phyloP scores from a whole-genome alignment of 768 basidiomycete species.

The Russula abietina region DNA sequence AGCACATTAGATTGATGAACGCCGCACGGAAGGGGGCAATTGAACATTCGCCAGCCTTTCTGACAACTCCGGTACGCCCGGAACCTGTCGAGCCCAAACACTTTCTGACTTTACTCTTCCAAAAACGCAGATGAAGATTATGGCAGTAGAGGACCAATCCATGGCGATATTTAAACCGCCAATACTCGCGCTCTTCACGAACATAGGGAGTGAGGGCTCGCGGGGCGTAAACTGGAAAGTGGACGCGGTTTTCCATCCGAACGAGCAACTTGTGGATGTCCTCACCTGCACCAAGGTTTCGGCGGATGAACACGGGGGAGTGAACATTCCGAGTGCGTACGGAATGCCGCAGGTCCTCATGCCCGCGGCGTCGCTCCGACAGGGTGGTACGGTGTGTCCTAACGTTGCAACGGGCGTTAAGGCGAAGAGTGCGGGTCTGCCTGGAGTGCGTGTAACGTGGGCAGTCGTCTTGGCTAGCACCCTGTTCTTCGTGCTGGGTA shows the following conservation, averaged over 20 bases:
- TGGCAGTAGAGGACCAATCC: conserved; percentile 36
- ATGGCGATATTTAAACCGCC: conserved; percentile 52
- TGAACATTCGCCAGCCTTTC: conserved; percentile 37
- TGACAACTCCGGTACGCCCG: conserved; percentile 41
- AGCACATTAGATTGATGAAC: conserved; percentile 45
- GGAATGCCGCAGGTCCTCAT: conserved; percentile 46
- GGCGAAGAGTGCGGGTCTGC: conserved; percentile 15
- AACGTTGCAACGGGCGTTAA: conserved; percentile 21
- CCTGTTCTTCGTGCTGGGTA: conserved; percentile 14
- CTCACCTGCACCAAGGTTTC: conserved; percentile 41
- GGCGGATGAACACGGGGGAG: conserved; percentile 38
- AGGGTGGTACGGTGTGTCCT: conserved; percentile 26
- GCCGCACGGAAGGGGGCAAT: conserved; percentile 48
- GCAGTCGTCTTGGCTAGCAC: conserved; percentile 11
- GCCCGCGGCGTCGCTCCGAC: conserved; percentile 30
- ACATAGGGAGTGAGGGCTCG: conserved; percentile 40
- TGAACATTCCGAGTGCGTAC: conserved; percentile 34
- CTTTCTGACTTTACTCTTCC: not conserved
- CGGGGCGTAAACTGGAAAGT: conserved; percentile 38
- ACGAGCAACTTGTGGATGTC: conserved; percentile 46
- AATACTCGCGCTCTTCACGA: conserved; percentile 50
- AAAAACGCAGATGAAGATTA: conserved; percentile 39
- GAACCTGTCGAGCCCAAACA: not conserved
- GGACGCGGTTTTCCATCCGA: conserved; percentile 36
- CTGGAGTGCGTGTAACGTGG: conserved; percentile 14